Evolutionary conservation across 371 early-diverging fungal species (phyloP).

Genomic region (Smittium culicis): DNA sequence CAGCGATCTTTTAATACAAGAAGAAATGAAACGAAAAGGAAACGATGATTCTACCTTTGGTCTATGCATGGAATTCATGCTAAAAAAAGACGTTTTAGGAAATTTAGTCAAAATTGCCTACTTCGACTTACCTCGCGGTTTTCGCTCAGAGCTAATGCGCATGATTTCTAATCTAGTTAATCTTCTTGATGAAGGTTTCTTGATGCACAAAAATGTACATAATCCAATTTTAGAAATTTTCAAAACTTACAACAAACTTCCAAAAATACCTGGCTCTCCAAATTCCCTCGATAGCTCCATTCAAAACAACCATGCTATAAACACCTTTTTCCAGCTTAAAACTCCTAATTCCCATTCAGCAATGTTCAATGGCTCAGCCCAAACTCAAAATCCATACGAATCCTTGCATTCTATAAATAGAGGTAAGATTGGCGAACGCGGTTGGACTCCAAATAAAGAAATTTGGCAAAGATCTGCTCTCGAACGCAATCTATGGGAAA

Average conservation of each 20-base stretch:
- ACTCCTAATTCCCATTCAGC: conserved; percentile 11
- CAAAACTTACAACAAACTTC: conserved; percentile 45
- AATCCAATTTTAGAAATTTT: conserved; percentile 68
- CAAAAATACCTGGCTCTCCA: not conserved
- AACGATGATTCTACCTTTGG: conserved; percentile 55
- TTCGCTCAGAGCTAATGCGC: conserved; percentile 66
- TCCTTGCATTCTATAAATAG: not conserved
- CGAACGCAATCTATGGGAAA: conserved; percentile 33
- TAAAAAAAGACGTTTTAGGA: conserved; percentile 66
- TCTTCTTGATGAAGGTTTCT: conserved; percentile 67
- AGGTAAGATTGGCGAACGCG: not conserved
- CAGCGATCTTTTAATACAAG: conserved; percentile 81
- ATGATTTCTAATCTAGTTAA: conserved; percentile 71
- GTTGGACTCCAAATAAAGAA: not conserved
- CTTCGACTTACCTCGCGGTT: conserved; percentile 69
- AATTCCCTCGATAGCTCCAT: conserved; percentile 12
- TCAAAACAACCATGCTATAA: not conserved
- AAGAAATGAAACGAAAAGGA: conserved; percentile 53
- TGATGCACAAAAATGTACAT: conserved; percentile 81
- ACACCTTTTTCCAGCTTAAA: conserved; percentile 9
- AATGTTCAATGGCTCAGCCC: not conserved
- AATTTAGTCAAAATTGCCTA: conserved; percentile 66
- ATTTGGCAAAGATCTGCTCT: conserved; percentile 20
- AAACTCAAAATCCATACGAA: not conserved
- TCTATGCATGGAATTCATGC: conserved; percentile 80